Evolutionary conservation across 2,329 filamentous ascomycete species (phyloP).

Genomic region (Stemphylium lycopersici): DNA sequence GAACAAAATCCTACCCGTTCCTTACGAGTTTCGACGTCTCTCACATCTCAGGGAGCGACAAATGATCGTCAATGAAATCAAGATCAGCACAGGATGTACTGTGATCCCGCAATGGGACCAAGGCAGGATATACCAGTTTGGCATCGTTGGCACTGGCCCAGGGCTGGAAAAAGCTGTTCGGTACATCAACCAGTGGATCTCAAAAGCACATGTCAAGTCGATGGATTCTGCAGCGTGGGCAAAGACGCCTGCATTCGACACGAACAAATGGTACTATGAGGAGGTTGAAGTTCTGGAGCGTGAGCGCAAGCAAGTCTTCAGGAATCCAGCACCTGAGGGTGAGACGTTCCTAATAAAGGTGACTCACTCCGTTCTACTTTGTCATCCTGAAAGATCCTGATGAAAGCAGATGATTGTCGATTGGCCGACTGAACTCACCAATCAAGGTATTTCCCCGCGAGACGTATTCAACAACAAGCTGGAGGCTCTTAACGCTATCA

Average conservation of each 20-base stretch:
- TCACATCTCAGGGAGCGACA: conserved; percentile 22
- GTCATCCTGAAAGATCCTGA: background rate
- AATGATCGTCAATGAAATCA: conserved; percentile 19
- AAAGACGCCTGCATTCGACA: conserved; percentile 32
- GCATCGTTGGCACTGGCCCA: conserved; percentile 28
- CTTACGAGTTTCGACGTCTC: conserved; percentile 24
- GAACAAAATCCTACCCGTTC: conserved; percentile 26
- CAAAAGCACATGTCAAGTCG: conserved; percentile 24
- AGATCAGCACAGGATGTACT: conserved; percentile 25
- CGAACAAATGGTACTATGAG: conserved; percentile 32
- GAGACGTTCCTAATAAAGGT: conserved; percentile 15
- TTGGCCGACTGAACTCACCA: conserved; percentile 34
- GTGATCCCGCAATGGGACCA: conserved; percentile 22
- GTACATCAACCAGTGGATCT: conserved; percentile 40
- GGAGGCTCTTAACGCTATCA: conserved; percentile 35
- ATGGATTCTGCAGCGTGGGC: conserved; percentile 35
- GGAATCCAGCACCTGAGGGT: conserved; percentile 12
- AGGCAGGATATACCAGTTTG: conserved; percentile 27
- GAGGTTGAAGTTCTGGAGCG: conserved; percentile 21
- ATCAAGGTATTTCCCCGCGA: conserved; percentile 23
- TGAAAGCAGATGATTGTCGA: background rate
- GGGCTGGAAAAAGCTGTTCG: conserved; percentile 25
- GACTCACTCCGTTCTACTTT: background rate
- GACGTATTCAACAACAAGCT: conserved; percentile 38
- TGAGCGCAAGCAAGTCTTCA: conserved; percentile 29